Base-by-base conservation (phyloP, 768 basidiomycete species). In the Psilocybe subaeruginosa region DNA sequence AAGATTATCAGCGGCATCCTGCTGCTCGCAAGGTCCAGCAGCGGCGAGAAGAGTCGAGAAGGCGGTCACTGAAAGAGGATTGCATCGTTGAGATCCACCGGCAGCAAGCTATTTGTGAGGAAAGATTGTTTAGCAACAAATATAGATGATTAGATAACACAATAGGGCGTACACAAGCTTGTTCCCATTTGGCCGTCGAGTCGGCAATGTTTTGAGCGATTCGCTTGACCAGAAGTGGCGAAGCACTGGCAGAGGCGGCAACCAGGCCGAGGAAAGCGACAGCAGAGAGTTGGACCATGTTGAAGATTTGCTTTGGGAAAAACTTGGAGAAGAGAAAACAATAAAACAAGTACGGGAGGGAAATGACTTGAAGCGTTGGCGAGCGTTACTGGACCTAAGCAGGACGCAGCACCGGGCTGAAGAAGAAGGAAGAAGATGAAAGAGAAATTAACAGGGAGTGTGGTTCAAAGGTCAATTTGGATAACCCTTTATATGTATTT, bases 21-120 rank as follows among this genome's bases (percentile, higher is more conserved):
- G 85, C 69, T 87, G 85, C 1, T 78, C 83, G 62, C 85, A 87
- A 57, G 78, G 71, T 29, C 80, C 83, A 0, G 81, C 74, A 4
- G 77, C 84, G 35, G 84, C 84, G n/a, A 90, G 82, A 46, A 91
- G 82, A 11, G 86, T 85, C 41, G 67, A 65, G 66, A 88, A 86
- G 0, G 87, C 81, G 1, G 75, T 76, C 27, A 88, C 77, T 3
- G 87, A 82, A 45, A 84, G 67, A 4, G 82, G 74, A 69, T 86
- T 89, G 72, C 89, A 90, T 64, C 81, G 72, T n/a, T 74, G 55
- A 14, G 66, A 85, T 46, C 88, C 89, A 43, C 83, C 84, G 5
- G 87, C 88, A 11, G 79, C 74, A 41, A 73, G 54, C 86, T 88
- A 68, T 51, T 8, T 51, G 54, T 54, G 35, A 23, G 27, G 31